Evolutionary conservation across 345 rosid genomes (phyloP), one percentile per base, ranked within the genome.

Genomic region (Eucalyptus globulus): DNA sequence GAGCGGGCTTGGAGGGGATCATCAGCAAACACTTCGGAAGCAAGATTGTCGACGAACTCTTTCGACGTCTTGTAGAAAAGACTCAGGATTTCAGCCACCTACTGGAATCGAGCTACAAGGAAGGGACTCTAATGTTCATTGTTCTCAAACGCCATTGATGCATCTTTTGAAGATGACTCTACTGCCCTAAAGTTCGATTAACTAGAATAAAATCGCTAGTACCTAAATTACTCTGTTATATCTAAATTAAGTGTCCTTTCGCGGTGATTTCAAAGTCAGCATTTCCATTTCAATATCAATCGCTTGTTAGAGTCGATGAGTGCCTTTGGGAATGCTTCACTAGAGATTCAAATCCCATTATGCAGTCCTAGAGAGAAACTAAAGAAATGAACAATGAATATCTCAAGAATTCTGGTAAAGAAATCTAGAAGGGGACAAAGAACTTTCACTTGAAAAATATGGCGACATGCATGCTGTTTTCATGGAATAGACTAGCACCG

Each of bases 1-100:
- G 94, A 86, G 95, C 95, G 13, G 94, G 95, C 80, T 90, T 92
- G 93, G 93, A 93, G 89, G 92, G 92, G 86, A 91, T 94, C 86
- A 94, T 94, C 69, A 90, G 85, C 49, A 88, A 88, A 69, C 93
- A 94, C 89, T 95, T 95, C 19, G 91, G 90, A 87, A 40, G 89
- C 10, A 86, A 91, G 37, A 88, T 91, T 51, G 50, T 92, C 7
- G 91, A 92, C 14, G 91, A 91, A 86, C 85, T 95, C 87, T 94
- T 94, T 37, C 89, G 88, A 34, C 91, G 93, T 26, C 88, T 94
- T 69, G 80, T 89, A 24, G 31, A 67, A 53, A 93, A 91, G 89
- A 92, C 93, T 31, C 69, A 21, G 19, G 91, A 90, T 69, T 88
- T 80, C 87, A 62, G 93, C 19, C 90, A 91, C 4, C 67, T 58